A percentile compares a stretch with the other conserved stretches of the same genome.
phyloP scores from a whole-genome alignment of 192 early-diverging fungal species.

The Backusella sp. region DNA sequence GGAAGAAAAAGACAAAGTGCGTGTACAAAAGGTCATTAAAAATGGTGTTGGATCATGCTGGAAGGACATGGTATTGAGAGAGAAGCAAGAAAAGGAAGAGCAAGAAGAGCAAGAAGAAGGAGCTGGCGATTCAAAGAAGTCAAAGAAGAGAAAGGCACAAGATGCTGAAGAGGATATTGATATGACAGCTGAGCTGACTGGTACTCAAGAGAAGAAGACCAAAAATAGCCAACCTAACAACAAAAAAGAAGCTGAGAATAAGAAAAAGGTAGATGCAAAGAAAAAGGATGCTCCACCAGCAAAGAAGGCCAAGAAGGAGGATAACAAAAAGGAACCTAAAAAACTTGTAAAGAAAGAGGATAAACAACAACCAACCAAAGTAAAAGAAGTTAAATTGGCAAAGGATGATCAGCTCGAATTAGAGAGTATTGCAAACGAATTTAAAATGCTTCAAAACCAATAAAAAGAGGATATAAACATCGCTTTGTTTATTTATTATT shows the following conservation, averaged over 20 bases:
- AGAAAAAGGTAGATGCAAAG: background rate
- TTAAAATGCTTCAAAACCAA: constrained; percentile 3
- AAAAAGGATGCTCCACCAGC: background rate
- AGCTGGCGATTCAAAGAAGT: constrained; percentile 1
- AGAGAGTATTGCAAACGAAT: constrained; percentile 19
- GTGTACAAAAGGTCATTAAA: constrained; percentile 41
- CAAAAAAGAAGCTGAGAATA: background rate
- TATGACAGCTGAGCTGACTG: constrained; percentile 22
- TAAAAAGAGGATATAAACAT: background rate
- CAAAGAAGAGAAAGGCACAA: constrained; percentile 26
- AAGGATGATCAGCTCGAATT: constrained; percentile 23
- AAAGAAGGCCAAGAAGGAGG: background rate
- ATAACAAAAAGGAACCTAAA: background rate
- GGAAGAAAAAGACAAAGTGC: constrained; percentile 44
- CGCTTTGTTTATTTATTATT: background rate
- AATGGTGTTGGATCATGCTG: constrained; percentile 38
- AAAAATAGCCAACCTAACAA: background rate
- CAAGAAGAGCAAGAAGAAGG: background rate
- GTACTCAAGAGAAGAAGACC: constrained; percentile 8
- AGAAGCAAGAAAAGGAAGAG: constrained; percentile 6
- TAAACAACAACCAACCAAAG: background rate
- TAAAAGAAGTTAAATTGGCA: constrained; percentile 7
- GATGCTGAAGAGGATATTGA: constrained; percentile 15
- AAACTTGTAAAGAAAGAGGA: constrained; percentile 5
- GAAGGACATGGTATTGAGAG: constrained; percentile 7